A percentile compares a stretch with the other conserved stretches of the same genome.
Conservation (phyloP, 2,329 filamentous ascomycete genomes). For the Cryoendolithus antarcticus region DNA sequence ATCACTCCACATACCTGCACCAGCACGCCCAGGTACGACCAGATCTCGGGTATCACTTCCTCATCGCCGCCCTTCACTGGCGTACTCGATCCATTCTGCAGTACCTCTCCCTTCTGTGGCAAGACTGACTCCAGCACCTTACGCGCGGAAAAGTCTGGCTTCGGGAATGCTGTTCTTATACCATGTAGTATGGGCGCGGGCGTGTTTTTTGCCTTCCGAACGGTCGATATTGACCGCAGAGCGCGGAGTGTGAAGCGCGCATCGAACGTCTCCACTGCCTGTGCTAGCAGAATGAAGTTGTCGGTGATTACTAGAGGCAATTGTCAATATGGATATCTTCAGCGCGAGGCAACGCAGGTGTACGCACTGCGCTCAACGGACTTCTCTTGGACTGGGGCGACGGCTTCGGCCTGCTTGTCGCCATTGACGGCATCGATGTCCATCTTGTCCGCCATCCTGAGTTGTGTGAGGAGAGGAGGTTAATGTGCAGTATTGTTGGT, state of each 20-base stretch:
- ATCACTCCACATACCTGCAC: slow-evolving; percentile 18
- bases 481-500: slow-evolving; percentile 8
- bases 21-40: slow-evolving; percentile 26
- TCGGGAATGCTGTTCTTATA: slow-evolving; percentile 23
- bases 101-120: slow-evolving; percentile 12
- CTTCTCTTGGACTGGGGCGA: slow-evolving; percentile 23
- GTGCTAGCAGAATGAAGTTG: slow-evolving; percentile 84
- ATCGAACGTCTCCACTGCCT: slow-evolving; percentile 86
- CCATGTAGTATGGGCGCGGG: slow-evolving; percentile 20
- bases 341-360: slow-evolving; percentile 4
- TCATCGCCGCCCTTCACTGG: slow-evolving; percentile 15
- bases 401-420: slow-evolving; percentile 29
- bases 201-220: slow-evolving; percentile 61
- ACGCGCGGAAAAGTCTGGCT: slow-evolving; percentile 17
- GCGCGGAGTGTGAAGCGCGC: slow-evolving; percentile 89
- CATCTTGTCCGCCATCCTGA: slow-evolving; percentile 38
- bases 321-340: slow-evolving; percentile 7
- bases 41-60: slow-evolving; percentile 23
- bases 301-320: slow-evolving; percentile 67
- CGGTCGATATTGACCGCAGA: slow-evolving; percentile 84
- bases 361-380: slow-evolving; percentile 22
- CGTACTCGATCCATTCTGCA: slow-evolving; percentile 9
- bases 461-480: slow-evolving; percentile 8
- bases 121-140: slow-evolving; percentile 21
- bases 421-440: slow-evolving; percentile 27